These are phyloP conservation scores for Udeniomyces megalosporus DNA, from an alignment of 768 basidiomycete species.

Conservation along the genomic window DNA sequence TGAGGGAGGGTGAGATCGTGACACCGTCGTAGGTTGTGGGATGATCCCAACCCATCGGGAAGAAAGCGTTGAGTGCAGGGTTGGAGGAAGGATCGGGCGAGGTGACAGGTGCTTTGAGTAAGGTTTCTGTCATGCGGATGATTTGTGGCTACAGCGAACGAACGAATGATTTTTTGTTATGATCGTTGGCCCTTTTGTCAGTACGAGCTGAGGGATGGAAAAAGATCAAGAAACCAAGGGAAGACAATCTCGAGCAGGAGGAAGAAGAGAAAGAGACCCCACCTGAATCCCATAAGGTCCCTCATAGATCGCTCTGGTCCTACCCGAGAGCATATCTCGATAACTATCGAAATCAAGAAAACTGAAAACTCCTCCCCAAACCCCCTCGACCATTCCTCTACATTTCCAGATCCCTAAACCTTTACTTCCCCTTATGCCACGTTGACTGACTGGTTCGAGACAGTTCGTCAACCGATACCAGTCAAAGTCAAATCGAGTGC, in stretches of 20 bases:
- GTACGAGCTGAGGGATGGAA: neutral
- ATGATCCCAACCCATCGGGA: constrained; percentile 6
- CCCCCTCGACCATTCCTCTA: constrained; percentile 18
- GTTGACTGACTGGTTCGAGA: constrained; percentile 12
- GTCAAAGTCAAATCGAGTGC: constrained; percentile 8
- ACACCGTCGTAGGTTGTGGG: no score
- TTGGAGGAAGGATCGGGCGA: neutral
- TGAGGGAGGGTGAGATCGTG: constrained; percentile 23
- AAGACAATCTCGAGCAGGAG: neutral
- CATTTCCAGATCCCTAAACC: constrained; percentile 19
- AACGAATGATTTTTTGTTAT: no score
- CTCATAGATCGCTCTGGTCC: constrained; percentile 42
- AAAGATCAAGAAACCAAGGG: neutral
- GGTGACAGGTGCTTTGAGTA: neutral
- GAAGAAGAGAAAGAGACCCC: neutral
- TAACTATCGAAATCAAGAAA: constrained; percentile 70
- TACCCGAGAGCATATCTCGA: constrained; percentile 20
- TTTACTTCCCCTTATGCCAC: constrained; percentile 20
- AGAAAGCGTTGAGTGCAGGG: neutral
- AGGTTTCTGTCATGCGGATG: constrained; percentile 4
- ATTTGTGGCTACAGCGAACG: neutral
- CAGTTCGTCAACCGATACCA: constrained; percentile 2
- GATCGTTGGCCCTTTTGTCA: no score
- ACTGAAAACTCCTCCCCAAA: constrained; percentile 25
- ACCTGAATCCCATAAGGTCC: constrained; percentile 59